These are phyloP conservation scores for Alternaria solani DNA, from an alignment of 2,329 filamentous ascomycete genomes.

Conservation along the genomic window DNA sequence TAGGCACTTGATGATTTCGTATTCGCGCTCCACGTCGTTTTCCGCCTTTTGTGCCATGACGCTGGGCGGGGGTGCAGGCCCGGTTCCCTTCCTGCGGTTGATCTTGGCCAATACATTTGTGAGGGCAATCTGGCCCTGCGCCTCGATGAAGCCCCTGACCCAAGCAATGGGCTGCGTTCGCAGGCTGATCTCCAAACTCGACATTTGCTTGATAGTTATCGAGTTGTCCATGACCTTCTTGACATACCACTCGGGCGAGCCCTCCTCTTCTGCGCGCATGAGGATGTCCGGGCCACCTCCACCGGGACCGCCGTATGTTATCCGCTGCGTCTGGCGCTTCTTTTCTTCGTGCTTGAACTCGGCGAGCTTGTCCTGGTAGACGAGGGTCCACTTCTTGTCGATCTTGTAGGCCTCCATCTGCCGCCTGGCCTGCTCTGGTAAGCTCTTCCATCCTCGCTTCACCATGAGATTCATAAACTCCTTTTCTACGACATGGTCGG, in stretches of 20 bases:
- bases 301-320: constrained; percentile 61
- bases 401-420: constrained; percentile 97
- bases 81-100: constrained; percentile 82
- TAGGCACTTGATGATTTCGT: constrained; percentile 96
- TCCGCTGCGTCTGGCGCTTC: constrained; percentile 76
- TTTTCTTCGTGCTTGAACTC: constrained; percentile 96
- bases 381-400: constrained; percentile 95
- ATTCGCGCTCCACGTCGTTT: constrained; percentile 87
- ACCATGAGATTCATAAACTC: constrained; percentile 96
- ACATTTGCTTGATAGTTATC: constrained; percentile 88
- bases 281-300: constrained; percentile 66
- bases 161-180: constrained; percentile 95
- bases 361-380: constrained; percentile 92
- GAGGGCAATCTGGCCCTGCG: constrained; percentile 93
- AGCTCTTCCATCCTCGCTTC: constrained; percentile 95
- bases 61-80: constrained; percentile 69
- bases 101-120: constrained; percentile 94
- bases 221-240: constrained; percentile 95
- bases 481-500: constrained; percentile 83
- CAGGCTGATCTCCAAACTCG: constrained; percentile 91
- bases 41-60: constrained; percentile 65
- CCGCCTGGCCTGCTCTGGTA: constrained; percentile 90
- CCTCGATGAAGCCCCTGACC: constrained; percentile 96
- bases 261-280: constrained; percentile 87
- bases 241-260: constrained; percentile 97